Percentiles rank a stretch among this genome's conserved stretches.
phyloP scores from a whole-genome alignment of 2,329 filamentous ascomycete species.

The Fusarium drepaniforme region DNA sequence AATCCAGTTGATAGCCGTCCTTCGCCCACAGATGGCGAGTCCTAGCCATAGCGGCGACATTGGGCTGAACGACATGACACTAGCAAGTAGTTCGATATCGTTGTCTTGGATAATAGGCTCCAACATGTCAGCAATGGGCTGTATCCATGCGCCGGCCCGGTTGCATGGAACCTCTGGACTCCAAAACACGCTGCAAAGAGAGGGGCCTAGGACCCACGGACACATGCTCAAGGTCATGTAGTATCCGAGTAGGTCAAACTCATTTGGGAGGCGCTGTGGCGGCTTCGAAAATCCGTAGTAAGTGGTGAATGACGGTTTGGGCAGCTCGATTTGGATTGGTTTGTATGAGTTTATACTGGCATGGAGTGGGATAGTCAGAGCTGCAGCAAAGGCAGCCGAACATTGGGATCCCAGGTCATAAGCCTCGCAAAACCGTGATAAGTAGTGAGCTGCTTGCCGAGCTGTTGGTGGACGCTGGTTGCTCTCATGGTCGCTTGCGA shows the following conservation, averaged over 20 bases:
- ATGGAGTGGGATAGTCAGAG: conserved; percentile 12
- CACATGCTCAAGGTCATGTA: conserved; percentile 6
- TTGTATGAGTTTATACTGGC: neutral
- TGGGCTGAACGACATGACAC: neutral
- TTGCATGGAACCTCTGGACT: conserved; percentile 10
- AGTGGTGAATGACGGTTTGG: neutral
- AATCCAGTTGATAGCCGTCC: neutral
- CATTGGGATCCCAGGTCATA: conserved; percentile 5
- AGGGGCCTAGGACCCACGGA: neutral
- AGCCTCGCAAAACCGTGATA: conserved; percentile 6
- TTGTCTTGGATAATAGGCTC: conserved; percentile 2
- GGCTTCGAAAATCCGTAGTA: neutral
- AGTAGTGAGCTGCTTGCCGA: conserved; percentile 5
- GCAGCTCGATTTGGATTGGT: neutral
- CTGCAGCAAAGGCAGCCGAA: conserved; percentile 10
- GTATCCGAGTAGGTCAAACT: conserved; percentile 5
- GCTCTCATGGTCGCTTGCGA: neutral
- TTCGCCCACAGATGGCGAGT: neutral
- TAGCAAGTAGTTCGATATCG: conserved; percentile 5
- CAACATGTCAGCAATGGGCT: conserved; percentile 1
- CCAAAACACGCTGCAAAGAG: conserved; percentile 20
- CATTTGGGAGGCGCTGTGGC: neutral
- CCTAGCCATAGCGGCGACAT: conserved; percentile 10
- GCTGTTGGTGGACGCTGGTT: neutral
- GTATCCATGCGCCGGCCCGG: conserved; percentile 1